A percentile compares a stretch with the other conserved stretches of the same genome.
These are phyloP conservation scores for Athelia psychrophila DNA, from an alignment of 1,284 basidiomycete species.

Conservation along the genomic window DNA sequence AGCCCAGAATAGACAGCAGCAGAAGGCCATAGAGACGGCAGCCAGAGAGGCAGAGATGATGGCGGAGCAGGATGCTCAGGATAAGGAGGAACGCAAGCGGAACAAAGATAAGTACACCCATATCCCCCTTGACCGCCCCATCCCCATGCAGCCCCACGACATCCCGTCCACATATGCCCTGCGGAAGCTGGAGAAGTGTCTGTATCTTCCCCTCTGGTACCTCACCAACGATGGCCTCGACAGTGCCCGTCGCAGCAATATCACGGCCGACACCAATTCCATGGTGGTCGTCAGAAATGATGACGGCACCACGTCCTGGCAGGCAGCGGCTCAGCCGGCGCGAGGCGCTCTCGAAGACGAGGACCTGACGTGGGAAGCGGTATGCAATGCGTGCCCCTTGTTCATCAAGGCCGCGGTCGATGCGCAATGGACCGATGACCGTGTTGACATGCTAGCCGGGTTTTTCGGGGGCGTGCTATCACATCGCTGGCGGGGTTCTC, in stretches of 20 bases:
- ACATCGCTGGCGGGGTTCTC: background rate
- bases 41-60: background rate
- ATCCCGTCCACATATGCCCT: background rate
- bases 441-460: background rate
- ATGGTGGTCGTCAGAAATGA: background rate
- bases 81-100: background rate
- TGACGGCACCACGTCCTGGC: background rate
- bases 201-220: background rate
- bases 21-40: background rate
- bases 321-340: background rate
- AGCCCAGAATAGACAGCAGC: background rate
- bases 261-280: too few species aligned
- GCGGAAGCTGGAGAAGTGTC: background rate
- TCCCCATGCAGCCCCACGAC: background rate
- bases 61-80: background rate
- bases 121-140: background rate
- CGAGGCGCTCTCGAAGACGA: background rate
- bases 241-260: too few species aligned
- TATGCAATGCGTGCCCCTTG: background rate
- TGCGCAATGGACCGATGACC: background rate
- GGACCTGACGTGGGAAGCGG: background rate
- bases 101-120: background rate
- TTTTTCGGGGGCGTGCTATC: background rate
- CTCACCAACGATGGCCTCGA: background rate
- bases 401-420: background rate